Evolutionary conservation across 495 filamentous ascomycete genomes (phyloP), one percentile per base, ranked within the genome.

Genomic region (Aspergillus egyptiacus): DNA sequence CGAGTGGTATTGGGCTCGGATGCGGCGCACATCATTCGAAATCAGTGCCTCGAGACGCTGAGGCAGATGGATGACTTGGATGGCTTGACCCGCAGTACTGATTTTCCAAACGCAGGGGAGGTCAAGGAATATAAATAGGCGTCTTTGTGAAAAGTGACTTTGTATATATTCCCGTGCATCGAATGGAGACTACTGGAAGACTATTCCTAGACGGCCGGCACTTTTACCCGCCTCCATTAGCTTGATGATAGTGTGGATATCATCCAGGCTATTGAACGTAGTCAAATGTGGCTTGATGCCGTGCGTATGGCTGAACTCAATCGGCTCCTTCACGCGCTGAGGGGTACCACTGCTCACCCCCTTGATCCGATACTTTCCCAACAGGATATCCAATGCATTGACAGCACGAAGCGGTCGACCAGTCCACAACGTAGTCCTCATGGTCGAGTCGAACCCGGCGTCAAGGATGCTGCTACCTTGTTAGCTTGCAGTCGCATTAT

Each of bases 1-100:
- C 48, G 53, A 10, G 34, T 73, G n/a, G 51, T 63, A 5, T 28
- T 73, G 10, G 71, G 71, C 2, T 61, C 49, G 6, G 71, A 74
- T 62, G 58, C 59, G 17, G 54, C 63, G n/a, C 53, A 39, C 19
- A 48, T 36, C 19, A 54, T 70, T 19, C 62, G 58, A 15, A 57
- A 56, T 34, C 61, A 66, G 48, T 65, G 59, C 24, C 50, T 64
- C 31, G 56, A 58, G 18, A 65, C 57, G 1, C 56, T 73, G 43
- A 48, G 36, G 17, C 28, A 64, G 10, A 52, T 44, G 2, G 40
- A 32, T 1, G 2, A 17, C 13, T 18, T 17, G 3, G 3, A 15
- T 1, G 27, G 32, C 2, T 1, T 44, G 1, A 11, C 13, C 1
- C 25, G 14, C 14, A 44, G 40, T 28, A 65, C 59, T 5, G 57